Evolutionary conservation across 2,329 filamentous ascomycete species (phyloP).

Genomic region (Nothopassalora personata): DNA sequence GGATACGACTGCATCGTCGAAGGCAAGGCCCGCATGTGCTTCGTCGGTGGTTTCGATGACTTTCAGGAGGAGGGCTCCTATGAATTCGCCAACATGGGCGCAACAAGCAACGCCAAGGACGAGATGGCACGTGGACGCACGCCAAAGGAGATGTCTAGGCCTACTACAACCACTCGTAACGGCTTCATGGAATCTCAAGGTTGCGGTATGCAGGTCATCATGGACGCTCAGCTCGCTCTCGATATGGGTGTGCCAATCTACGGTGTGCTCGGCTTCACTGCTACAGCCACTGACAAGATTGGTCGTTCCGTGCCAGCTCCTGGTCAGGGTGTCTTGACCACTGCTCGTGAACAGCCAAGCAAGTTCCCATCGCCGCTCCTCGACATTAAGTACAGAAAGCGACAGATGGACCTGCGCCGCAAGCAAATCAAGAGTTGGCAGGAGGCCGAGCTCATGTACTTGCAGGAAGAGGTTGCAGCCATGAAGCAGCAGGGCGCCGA

Average conservation of each 20-base stretch:
- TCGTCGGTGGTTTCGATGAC: conserved; percentile 98
- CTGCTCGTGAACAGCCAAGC: conserved; percentile 81
- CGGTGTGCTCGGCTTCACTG: conserved; percentile 85
- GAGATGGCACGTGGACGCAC: conserved; percentile 94
- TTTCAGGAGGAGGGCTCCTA: conserved; percentile 99
- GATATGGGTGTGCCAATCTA: conserved; percentile 99
- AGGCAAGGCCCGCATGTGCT: conserved; percentile 94
- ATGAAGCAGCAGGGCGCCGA: conserved; percentile 70
- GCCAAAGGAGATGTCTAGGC: conserved; percentile 94
- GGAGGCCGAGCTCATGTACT: conserved; percentile 85
- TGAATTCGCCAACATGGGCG: conserved; percentile 99
- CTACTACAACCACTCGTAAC: conserved; percentile 91
- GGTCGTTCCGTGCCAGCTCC: conserved; percentile 94
- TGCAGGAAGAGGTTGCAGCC: conserved; percentile 86
- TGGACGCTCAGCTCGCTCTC: conserved; percentile 90
- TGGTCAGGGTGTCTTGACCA: conserved; percentile 93
- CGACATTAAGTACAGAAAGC: conserved; percentile 94
- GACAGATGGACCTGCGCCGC: conserved; percentile 90
- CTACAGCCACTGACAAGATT: conserved; percentile 98
- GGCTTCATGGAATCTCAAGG: conserved; percentile 99
- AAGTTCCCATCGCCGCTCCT: conserved; percentile 93
- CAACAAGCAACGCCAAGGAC: conserved; percentile 94
- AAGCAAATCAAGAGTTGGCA: conserved; percentile 95
- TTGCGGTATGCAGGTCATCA: conserved; percentile 96
- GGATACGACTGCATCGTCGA: conserved; percentile 98